phyloP scores from a whole-genome alignment of 1,284 basidiomycete species.

The Heimioporus retisporus region DNA sequence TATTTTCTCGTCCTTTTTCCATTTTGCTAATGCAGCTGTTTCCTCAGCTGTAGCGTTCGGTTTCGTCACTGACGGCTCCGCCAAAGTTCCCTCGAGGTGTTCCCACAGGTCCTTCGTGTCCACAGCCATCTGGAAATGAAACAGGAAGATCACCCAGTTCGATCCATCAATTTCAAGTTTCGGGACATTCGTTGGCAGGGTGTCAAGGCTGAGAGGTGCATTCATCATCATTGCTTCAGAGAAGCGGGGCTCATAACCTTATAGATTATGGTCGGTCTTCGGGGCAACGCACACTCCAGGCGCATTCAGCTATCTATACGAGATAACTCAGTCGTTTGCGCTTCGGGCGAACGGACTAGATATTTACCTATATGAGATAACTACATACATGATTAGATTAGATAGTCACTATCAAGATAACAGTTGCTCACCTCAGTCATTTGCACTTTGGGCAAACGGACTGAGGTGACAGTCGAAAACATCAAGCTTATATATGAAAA shows the following conservation, averaged over 20 bases:
- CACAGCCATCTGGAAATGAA: neutral
- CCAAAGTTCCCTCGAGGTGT: neutral
- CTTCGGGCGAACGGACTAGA: no score
- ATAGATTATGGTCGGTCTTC: no score
- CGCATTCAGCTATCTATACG: no score
- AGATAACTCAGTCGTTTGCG: no score
- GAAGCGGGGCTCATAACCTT: neutral
- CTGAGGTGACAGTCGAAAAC: no score
- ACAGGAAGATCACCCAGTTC: constrained; percentile 1
- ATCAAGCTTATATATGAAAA: no score
- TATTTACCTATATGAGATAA: no score
- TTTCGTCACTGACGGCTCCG: neutral
- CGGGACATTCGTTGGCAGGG: neutral
- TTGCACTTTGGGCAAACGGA: no score
- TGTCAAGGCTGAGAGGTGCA: neutral
- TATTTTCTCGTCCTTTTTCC: neutral
- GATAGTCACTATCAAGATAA: no score
- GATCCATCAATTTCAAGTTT: neutral
- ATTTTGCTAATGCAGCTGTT: neutral
- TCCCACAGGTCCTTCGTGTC: neutral
- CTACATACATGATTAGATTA: no score
- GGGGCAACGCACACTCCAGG: no score
- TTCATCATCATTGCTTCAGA: neutral
- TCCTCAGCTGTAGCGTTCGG: neutral
- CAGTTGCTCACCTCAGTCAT: no score